Conservation (phyloP, 2,329 filamentous ascomycete species). For the Talaromyces albobiverticillius region DNA sequence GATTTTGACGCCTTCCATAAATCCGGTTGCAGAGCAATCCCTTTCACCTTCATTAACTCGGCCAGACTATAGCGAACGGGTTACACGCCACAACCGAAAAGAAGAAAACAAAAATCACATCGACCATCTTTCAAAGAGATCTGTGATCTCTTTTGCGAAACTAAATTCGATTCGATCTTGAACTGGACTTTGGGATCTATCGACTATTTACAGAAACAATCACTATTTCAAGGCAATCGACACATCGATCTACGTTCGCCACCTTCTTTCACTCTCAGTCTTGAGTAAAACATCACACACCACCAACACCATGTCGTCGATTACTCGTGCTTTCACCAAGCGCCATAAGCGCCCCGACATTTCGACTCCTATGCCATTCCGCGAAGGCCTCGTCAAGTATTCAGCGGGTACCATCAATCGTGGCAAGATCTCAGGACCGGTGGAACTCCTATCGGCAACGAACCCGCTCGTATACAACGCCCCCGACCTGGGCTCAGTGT, state of each 20-base stretch:
- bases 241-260: not conserved
- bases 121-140: not conserved
- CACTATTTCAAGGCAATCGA: not conserved
- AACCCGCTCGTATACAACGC: slow-evolving; percentile 96
- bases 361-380: slow-evolving; percentile 42
- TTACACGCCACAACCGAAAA: not conserved
- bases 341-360: slow-evolving; percentile 47
- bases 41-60: slow-evolving; percentile 13
- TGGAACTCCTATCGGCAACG: slow-evolving; percentile 87
- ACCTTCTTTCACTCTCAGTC: not conserved
- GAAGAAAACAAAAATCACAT: not conserved
- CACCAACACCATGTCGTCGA: slow-evolving; percentile 30
- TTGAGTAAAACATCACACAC: not conserved
- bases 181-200: slow-evolving; percentile 12
- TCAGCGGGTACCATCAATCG: slow-evolving; percentile 45
- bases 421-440: slow-evolving; percentile 72
- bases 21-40: slow-evolving; percentile 16
- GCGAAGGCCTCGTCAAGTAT: slow-evolving; percentile 44
- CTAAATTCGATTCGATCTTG: not conserved
- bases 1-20: not conserved
- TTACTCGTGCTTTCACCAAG: slow-evolving; percentile 48
- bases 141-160: slow-evolving; percentile 1
- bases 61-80: not conserved
- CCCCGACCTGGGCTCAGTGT: slow-evolving; percentile 65
- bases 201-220: not conserved